These are phyloP conservation scores for Kodamaea sagamina DNA, from an alignment of 805 yeast species.

Conservation along the genomic window DNA sequence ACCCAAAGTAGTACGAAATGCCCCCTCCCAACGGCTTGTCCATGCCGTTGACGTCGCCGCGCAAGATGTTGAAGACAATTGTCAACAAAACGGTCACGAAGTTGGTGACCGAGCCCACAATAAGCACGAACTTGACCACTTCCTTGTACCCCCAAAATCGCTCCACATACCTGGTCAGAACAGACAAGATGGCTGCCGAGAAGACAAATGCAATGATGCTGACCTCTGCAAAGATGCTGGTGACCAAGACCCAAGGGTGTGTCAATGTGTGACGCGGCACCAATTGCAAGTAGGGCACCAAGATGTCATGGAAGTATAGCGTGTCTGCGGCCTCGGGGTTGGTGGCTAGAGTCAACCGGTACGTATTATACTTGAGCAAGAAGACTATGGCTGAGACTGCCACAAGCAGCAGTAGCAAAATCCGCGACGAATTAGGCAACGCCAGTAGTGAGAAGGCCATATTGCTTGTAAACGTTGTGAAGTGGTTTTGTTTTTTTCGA, in stretches of 20 bases:
- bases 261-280: slow-evolving; percentile 57
- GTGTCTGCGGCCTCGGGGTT: slow-evolving; percentile 11
- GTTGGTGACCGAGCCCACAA: slow-evolving; percentile 61
- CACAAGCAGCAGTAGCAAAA: slow-evolving; percentile 42
- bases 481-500: slow-evolving; percentile 2
- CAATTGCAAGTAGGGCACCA: slow-evolving; percentile 61
- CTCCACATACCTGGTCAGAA: slow-evolving; percentile 50
- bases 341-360: slow-evolving; percentile 18
- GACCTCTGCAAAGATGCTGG: slow-evolving; percentile 67
- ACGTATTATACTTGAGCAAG: slow-evolving; percentile 41
- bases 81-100: slow-evolving; percentile 48
- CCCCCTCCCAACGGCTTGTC: slow-evolving; percentile 54
- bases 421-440: slow-evolving; percentile 49
- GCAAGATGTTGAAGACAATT: slow-evolving; percentile 36
- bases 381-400: slow-evolving; percentile 44
- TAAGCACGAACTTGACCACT: slow-evolving; percentile 49
- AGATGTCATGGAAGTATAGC: slow-evolving; percentile 38
- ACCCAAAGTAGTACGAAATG: slow-evolving; percentile 52
- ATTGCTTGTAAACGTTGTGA: not conserved
- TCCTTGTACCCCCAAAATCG: slow-evolving; percentile 53
- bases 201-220: slow-evolving; percentile 47
- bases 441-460: slow-evolving; percentile 7
- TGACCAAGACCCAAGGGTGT: slow-evolving; percentile 65
- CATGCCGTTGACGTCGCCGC: slow-evolving; percentile 40
- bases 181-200: slow-evolving; percentile 37